A percentile compares a stretch with the other conserved stretches of the same genome.
Evolutionary conservation across 1,139 yeast species (phyloP).

Genomic region (Kurtzmaniella quercitrusa): DNA sequence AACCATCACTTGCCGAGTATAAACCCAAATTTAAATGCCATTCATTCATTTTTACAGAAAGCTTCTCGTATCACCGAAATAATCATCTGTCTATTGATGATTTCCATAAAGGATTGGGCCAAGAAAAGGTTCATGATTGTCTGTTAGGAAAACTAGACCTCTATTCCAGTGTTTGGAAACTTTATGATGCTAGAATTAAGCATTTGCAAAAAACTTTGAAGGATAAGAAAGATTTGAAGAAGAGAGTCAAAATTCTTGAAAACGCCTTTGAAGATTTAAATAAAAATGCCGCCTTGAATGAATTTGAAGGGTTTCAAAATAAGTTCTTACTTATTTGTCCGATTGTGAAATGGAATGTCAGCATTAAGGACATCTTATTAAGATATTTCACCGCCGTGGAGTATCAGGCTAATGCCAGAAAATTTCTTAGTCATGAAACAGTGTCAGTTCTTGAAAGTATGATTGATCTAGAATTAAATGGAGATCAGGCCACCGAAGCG

Average conservation of each 20-base stretch:
- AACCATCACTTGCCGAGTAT: constrained; percentile 22
- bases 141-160: constrained; percentile 22
- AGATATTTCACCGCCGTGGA: constrained; percentile 40
- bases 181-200: constrained; percentile 22
- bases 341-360: constrained; percentile 42
- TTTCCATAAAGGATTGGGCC: constrained; percentile 18
- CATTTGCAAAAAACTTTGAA: constrained; percentile 23
- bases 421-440: constrained; percentile 36
- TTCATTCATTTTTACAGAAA: constrained; percentile 34
- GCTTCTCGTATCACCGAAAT: constrained; percentile 38
- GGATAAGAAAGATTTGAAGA: constrained; percentile 13
- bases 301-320: constrained; percentile 31
- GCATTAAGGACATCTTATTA: constrained; percentile 31
- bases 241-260: constrained; percentile 21
- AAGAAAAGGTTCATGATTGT: constrained; percentile 30
- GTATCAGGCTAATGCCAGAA: constrained; percentile 21
- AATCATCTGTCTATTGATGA: constrained; percentile 14
- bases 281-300: constrained; percentile 11
- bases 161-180: constrained; percentile 25
- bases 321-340: constrained; percentile 37
- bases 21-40: constrained; percentile 20
- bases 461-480: constrained; percentile 13
- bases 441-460: constrained; percentile 35
- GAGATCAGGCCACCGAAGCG: neutral
- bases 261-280: constrained; percentile 15